These are phyloP conservation scores for Eugenia klotzschiana DNA, from an alignment of 441 rosid genomes.

Conservation along the genomic window DNA sequence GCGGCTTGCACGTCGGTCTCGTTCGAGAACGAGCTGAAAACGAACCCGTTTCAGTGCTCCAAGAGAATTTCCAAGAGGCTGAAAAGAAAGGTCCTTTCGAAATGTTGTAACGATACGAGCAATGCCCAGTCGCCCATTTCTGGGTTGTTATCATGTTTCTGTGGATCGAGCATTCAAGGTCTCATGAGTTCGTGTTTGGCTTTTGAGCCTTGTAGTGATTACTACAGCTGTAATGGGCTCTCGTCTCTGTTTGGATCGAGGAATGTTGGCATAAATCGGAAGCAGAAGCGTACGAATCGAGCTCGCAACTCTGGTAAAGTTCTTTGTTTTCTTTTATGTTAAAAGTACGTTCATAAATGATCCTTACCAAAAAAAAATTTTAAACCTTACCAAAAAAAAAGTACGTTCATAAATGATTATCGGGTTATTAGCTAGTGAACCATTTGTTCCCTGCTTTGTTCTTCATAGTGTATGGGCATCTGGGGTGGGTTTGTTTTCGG, in stretches of 20 bases:
- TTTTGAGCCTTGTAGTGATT: slow-evolving; percentile 5
- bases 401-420: neutral
- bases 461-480: neutral
- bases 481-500: neutral
- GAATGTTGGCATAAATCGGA: neutral
- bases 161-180: slow-evolving; percentile 3
- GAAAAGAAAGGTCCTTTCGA: neutral
- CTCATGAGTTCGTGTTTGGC: slow-evolving; percentile 1
- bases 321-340: neutral
- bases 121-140: neutral
- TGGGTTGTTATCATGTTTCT: neutral
- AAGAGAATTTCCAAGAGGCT: neutral
- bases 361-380: no score
- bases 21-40: neutral
- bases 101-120: neutral
- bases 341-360: neutral
- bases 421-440: neutral
- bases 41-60: neutral
- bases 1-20: neutral
- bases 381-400: no score
- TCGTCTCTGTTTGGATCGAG: slow-evolving; percentile 1
- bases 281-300: neutral
- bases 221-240: neutral
- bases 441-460: neutral
- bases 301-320: neutral